Base-by-base conservation (phyloP, 495 filamentous ascomycete genomes). In the Podospora appendiculata region DNA sequence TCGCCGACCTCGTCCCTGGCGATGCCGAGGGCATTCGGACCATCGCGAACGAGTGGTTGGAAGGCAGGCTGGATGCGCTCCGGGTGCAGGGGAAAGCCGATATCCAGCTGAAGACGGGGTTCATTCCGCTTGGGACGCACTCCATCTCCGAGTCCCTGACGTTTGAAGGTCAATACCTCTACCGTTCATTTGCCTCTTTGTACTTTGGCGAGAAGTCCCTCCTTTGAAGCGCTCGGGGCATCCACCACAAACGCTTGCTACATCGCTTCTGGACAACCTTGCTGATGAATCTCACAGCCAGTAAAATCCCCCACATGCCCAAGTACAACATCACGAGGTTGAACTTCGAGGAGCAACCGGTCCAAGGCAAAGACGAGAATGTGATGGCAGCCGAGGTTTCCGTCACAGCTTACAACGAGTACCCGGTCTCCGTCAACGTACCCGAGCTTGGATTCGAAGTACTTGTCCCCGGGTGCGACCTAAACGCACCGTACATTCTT, bases 41-140 rank as follows among this genome's bases (percentile, higher is more conserved):
- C n/a, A 78, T 97, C 51, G 89, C 89, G 14, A 83, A 89, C 56
- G 88, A 95, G 64, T 98, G 89, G 84, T 58, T 98, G 49, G 80
- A 87, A 16, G 91, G 92, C 34, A 81, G 76, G 48, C 65, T 98
- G 46, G 78, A 79, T 2, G 70, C 73, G 46, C 65, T 97, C 34
- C 78, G 75, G 46, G 63, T 97, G 3, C 74, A 80, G 46, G 91
- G 87, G 11, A 85, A 79, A 61, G 82, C 88, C 33, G 72, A 79
- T 45, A 60, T 97, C 25, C 70, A 73, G 32, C 60, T 96, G 9
- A 88, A 85, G 67, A 85, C 88, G 32, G 91, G 93, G 3, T 71
- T 93, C 41, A 71, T 96, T 55, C 68, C 75, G 48, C 73, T 97
- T 9, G 90, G 90, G 40, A 81, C 75, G 33, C 89, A 94, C 60